Evolutionary conservation across 148 eudicot genomes (phyloP).

Genomic region (Silene latifolia): DNA sequence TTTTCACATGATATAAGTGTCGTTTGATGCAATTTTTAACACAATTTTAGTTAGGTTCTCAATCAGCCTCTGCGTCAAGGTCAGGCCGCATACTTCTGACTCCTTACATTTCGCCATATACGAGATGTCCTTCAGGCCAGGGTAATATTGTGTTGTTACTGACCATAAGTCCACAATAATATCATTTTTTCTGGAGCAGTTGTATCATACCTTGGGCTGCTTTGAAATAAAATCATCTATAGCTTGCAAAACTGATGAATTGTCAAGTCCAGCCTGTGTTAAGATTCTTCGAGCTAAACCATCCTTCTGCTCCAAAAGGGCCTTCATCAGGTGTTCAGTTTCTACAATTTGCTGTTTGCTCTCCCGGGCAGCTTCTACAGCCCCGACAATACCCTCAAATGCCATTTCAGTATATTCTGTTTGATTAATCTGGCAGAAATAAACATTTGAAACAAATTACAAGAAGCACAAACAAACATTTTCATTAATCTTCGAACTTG

Average conservation of each 20-base stretch:
- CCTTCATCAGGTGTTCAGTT: constrained; percentile 93
- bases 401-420: constrained; percentile 97
- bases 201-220: constrained; percentile 69
- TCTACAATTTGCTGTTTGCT: constrained; percentile 90
- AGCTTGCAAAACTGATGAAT: constrained; percentile 78
- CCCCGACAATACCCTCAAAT: constrained; percentile 89
- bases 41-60: too few species aligned
- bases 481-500: neutral
- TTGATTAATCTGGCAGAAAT: constrained; percentile 49
- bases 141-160: neutral
- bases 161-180: neutral
- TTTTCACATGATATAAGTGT: neutral
- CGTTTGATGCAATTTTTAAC: too few species aligned
- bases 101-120: neutral
- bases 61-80: too few species aligned
- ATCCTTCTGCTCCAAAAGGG: constrained; percentile 91
- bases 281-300: constrained; percentile 90
- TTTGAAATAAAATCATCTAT: constrained; percentile 81
- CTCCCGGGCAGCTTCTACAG: constrained; percentile 73
- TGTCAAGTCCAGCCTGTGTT: constrained; percentile 90
- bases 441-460: constrained; percentile 17
- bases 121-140: neutral
- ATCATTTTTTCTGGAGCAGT: neutral
- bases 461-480: neutral
- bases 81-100: too few species aligned